Evolutionary conservation across 1,139 yeast genomes (phyloP), one percentile per base, ranked within the genome.

Genomic region (Suhomyces choctaworum): DNA sequence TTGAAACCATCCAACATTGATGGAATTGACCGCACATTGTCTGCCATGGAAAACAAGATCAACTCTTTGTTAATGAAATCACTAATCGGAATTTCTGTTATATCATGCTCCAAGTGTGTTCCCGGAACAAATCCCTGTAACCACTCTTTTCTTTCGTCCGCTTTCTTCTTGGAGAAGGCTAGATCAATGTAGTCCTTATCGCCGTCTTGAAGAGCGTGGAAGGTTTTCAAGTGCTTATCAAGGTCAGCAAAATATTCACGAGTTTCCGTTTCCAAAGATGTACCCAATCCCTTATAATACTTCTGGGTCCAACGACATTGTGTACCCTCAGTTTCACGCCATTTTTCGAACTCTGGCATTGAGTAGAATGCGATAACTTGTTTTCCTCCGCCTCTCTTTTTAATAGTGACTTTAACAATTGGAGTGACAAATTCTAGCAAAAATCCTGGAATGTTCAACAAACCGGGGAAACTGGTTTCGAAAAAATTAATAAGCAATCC

Each of bases 121-220:
- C 98, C 98, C 0, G 97, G 97, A 46, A 77, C 78, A 58, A 79
- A 88, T 12, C 80, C 82, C 51, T 95, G 83, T 38, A 94, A 70
- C 98, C 99, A 94, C 50, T 89, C 96, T 56, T 94, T 94, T 69
- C 99, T 83, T 44, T 89, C 97, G 59, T 94, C 98, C 0, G 98
- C 97, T 49, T 87, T 89, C 58, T 85, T 87, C 60, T 94, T 94
- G 3, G 96, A 85, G 52, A 94, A 94, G 0, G 97, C 99, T 41
- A 94, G 69, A 54, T 94, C 98, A 52, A 94, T 89, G 22, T 77
- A 67, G n/a, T 75, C 80, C 41, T 77, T 78, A 52, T 94, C 99
- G 22, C 82, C 86, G 5, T 78, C 88, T 58, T 85, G 82, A 36
- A 94, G 68, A 5, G 90, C 77, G 58, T 88, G 92, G 59, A 94